Evolutionary conservation across 2,329 filamentous ascomycete species (phyloP).

Genomic region (Graphiopsis chlorocephala): DNA sequence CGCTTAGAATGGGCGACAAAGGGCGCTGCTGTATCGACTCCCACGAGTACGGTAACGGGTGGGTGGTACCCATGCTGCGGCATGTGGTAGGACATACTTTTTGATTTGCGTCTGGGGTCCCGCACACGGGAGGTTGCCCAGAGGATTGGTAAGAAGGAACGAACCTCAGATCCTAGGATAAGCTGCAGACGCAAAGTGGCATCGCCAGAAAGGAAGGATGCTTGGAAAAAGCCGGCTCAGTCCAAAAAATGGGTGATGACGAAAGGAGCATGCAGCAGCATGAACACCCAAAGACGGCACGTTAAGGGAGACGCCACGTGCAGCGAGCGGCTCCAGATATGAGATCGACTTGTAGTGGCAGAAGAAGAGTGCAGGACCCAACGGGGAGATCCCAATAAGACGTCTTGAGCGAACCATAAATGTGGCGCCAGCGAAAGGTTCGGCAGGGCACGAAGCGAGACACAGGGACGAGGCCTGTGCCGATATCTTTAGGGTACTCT

Average conservation of each 20-base stretch:
- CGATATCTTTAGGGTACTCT: slow-evolving; percentile 1
- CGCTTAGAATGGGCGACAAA: slow-evolving; percentile 2
- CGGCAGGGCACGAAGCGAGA: slow-evolving; percentile 15
- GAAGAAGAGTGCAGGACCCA: slow-evolving; percentile 13
- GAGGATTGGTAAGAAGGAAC: neutral
- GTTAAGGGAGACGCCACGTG: slow-evolving; percentile 14
- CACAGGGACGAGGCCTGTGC: slow-evolving; percentile 9
- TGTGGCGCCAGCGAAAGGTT: slow-evolving; percentile 12
- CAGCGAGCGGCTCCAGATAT: slow-evolving; percentile 7
- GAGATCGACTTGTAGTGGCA: slow-evolving; percentile 16
- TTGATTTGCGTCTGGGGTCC: slow-evolving; percentile 12
- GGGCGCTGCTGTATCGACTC: neutral
- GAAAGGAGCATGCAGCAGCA: slow-evolving; percentile 9
- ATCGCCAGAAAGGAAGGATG: neutral
- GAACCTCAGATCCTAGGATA: neutral
- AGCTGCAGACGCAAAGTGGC: slow-evolving; percentile 6
- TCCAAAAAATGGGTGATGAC: slow-evolving; percentile 13
- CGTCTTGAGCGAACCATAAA: slow-evolving; percentile 14
- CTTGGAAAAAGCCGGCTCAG: neutral
- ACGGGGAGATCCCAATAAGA: slow-evolving; percentile 11
- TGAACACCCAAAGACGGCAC: slow-evolving; percentile 10
- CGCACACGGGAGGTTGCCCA: neutral
- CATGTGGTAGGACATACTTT: slow-evolving; percentile 15
- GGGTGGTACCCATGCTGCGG: neutral
- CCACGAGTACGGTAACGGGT: slow-evolving; percentile 5